phyloP scores from a whole-genome alignment of 208 protist species.

The Trypanosomatidae sp. region DNA sequence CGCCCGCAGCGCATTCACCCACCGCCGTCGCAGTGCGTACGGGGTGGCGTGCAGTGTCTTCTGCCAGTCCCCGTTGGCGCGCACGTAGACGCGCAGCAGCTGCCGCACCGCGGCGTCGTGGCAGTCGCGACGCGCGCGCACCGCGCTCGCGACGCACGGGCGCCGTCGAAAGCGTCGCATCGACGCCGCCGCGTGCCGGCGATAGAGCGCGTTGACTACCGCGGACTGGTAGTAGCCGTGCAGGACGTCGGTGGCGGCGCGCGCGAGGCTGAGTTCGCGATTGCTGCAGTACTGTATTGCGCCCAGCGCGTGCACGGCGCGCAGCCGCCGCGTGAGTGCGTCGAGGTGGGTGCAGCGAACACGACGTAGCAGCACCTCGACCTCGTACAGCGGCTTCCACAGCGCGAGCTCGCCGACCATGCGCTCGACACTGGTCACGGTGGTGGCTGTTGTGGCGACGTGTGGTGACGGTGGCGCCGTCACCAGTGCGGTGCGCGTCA shows the following conservation, averaged over 20 bases:
- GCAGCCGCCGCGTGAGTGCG: conserved; percentile 48
- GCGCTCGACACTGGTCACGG: not conserved
- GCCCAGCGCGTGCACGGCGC: conserved; percentile 46
- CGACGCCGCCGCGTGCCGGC: conserved; percentile 29
- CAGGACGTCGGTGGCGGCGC: conserved; percentile 69
- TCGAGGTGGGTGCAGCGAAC: conserved; percentile 19
- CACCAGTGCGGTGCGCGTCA: no score
- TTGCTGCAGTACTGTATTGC: conserved; percentile 71
- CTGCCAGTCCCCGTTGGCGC: conserved; percentile 50
- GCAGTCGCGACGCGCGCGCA: conserved; percentile 33
- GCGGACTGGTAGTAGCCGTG: conserved; percentile 76
- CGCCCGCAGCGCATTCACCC: conserved; percentile 63
- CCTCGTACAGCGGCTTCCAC: conserved; percentile 62
- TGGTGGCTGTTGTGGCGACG: not conserved
- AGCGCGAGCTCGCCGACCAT: conserved; percentile 46
- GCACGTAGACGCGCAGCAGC: conserved; percentile 42
- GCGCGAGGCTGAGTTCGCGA: conserved; percentile 47
- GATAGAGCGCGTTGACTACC: conserved; percentile 60
- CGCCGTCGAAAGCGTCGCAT: conserved; percentile 47
- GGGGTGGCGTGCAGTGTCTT: conserved; percentile 34
- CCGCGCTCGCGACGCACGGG: conserved; percentile 50
- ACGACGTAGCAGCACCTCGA: conserved; percentile 55
- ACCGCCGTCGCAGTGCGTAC: conserved; percentile 64
- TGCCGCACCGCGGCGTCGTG: conserved; percentile 58
- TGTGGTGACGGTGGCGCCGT: no score